Conservation (phyloP, 441 rosid species). For the Gossypium lobatum region DNA sequence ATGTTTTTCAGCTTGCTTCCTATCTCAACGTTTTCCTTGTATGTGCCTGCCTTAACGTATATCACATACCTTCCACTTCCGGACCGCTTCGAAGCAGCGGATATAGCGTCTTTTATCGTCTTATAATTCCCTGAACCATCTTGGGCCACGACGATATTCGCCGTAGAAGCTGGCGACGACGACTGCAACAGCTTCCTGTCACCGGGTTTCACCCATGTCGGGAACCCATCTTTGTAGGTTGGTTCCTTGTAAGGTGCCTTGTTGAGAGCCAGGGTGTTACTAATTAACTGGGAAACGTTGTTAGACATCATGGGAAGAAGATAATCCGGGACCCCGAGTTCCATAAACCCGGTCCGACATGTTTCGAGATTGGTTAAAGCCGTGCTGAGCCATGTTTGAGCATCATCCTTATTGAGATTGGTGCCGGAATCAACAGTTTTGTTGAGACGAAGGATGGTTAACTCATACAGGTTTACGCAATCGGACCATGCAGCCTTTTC, state of each 20-base stretch:
- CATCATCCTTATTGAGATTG: slow-evolving; percentile 35
- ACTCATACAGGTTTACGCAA: slow-evolving; percentile 45
- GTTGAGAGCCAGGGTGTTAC: slow-evolving; percentile 51
- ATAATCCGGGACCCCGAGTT: slow-evolving; percentile 39
- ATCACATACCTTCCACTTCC: slow-evolving; percentile 47
- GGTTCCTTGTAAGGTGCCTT: slow-evolving; percentile 37
- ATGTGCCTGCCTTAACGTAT: slow-evolving; percentile 49
- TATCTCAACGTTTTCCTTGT: slow-evolving; percentile 43
- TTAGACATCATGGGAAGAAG: slow-evolving; percentile 49
- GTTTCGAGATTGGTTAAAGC: slow-evolving; percentile 61
- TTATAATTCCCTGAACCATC: slow-evolving; percentile 56
- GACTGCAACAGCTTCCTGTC: slow-evolving; percentile 52
- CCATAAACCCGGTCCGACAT: slow-evolving; percentile 43
- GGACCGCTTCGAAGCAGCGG: slow-evolving; percentile 30
- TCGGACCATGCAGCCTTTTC: slow-evolving; percentile 57
- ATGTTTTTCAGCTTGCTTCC: slow-evolving; percentile 31
- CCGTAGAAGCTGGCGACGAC: slow-evolving; percentile 26
- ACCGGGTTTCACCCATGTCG: slow-evolving; percentile 51
- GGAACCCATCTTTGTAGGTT: slow-evolving; percentile 35
- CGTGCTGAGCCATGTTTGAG: slow-evolving; percentile 62
- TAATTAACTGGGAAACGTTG: slow-evolving; percentile 47
- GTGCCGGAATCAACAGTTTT: slow-evolving; percentile 29
- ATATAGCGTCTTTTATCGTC: slow-evolving; percentile 43
- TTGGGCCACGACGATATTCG: slow-evolving; percentile 44
- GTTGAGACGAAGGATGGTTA: slow-evolving; percentile 37